These are phyloP conservation scores for Kwoniella bestiolae DNA, from an alignment of 768 basidiomycete species.

Conservation along the genomic window DNA sequence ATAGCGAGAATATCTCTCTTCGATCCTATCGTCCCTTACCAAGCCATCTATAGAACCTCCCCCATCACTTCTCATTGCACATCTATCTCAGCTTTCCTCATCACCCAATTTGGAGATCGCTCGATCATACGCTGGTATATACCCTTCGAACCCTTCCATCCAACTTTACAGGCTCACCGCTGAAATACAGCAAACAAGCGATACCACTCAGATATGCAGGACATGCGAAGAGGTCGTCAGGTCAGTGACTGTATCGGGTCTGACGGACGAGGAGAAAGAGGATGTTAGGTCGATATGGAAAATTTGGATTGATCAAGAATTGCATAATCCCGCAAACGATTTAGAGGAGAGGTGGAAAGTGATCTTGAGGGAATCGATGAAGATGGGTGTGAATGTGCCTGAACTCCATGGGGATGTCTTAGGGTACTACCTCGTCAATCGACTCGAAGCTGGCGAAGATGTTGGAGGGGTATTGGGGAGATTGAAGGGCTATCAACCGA, in stretches of 20 bases:
- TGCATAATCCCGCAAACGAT: background rate
- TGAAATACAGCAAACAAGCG: constrained; percentile 52
- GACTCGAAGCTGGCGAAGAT: background rate
- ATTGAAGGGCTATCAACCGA: constrained; percentile 21
- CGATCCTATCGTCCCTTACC: constrained; percentile 44
- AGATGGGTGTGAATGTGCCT: background rate
- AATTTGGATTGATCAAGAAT: constrained; percentile 4
- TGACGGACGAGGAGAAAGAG: constrained; percentile 1
- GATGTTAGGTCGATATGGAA: constrained; percentile 17
- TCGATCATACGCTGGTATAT: constrained; percentile 61
- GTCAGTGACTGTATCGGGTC: constrained; percentile 14
- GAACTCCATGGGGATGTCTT: constrained; percentile 17
- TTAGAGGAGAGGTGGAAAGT: constrained; percentile 6
- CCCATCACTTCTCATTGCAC: constrained; percentile 37
- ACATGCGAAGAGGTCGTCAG: constrained; percentile 16
- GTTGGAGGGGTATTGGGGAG: background rate
- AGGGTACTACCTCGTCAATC: constrained; percentile 1
- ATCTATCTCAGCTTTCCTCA: constrained; percentile 25
- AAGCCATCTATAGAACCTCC: constrained; percentile 44
- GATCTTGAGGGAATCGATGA: constrained; percentile 10
- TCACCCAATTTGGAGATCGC: constrained; percentile 59
- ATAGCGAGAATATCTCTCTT: constrained; percentile 65
- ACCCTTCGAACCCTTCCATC: constrained; percentile 59
- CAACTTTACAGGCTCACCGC: constrained; percentile 65
- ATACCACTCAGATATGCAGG: constrained; percentile 6